phyloP scores from a whole-genome alignment of 768 basidiomycete species.

The Cystofilobasidium macerans region DNA sequence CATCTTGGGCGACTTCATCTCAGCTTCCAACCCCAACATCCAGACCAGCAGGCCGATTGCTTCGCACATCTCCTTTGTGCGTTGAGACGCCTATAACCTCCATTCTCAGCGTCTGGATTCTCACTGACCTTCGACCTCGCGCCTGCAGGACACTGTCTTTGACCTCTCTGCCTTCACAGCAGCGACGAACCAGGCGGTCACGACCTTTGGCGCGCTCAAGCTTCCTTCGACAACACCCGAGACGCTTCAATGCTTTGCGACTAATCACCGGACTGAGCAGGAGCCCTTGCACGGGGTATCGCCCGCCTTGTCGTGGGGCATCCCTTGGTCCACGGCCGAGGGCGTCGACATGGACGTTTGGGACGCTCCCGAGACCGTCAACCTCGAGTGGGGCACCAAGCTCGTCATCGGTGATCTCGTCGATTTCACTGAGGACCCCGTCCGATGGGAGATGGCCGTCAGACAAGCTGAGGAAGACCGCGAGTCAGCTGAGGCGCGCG shows the following conservation, averaged over 20 bases:
- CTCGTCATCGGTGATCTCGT: not conserved
- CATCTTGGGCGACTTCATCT: not conserved
- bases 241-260: not conserved
- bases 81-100: too few species aligned
- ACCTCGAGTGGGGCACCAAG: not conserved
- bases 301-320: not conserved
- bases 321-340: not conserved
- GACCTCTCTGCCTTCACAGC: not conserved
- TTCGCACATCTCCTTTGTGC: not conserved
- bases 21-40: not conserved
- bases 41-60: not conserved
- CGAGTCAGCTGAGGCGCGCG: too few species aligned
- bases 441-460: not conserved
- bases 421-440: not conserved
- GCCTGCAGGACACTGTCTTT: conserved; percentile 6
- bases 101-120: not conserved
- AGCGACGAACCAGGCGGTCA: not conserved
- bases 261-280: not conserved
- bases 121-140: not conserved
- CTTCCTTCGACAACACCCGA: not conserved
- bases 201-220: conserved; percentile 7
- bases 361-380: not conserved
- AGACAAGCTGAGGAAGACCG: too few species aligned
- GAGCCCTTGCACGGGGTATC: not conserved
- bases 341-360: conserved; percentile 3